A percentile compares a stretch with the other conserved stretches of the same genome.
Conservation (phyloP, 1,284 basidiomycete genomes). For the Phellinidium pouzarii region DNA sequence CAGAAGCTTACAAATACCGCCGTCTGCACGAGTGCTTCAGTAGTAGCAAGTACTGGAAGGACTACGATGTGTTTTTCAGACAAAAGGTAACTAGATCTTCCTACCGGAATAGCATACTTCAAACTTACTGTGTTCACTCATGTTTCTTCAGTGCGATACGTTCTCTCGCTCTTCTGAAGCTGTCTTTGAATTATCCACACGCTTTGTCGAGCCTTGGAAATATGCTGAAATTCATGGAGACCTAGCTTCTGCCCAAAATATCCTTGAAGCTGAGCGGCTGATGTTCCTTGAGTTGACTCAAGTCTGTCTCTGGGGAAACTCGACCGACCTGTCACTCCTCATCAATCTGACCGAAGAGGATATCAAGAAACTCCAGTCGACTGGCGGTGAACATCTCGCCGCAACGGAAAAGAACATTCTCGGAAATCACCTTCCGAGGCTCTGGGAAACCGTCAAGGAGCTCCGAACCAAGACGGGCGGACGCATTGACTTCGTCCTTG, state of each 20-base stretch:
- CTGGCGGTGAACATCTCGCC: constrained; percentile 91
- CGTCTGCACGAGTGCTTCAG: constrained; percentile 95
- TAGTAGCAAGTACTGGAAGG: constrained; percentile 85
- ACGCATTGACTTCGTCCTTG: constrained; percentile 84
- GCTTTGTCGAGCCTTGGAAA: constrained; percentile 84
- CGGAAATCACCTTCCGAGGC: constrained; percentile 72
- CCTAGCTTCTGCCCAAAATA: constrained; percentile 39
- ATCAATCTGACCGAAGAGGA: constrained; percentile 99
- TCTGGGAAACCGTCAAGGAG: constrained; percentile 80
- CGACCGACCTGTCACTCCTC: constrained; percentile 92
- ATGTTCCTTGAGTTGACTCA: constrained; percentile 96
- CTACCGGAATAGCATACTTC: constrained; percentile 15
- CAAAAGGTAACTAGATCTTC: constrained; percentile 56
- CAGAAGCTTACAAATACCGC: constrained; percentile 97
- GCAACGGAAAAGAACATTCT: constrained; percentile 96
- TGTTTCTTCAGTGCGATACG: constrained; percentile 72
- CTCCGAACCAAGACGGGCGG: constrained; percentile 69
- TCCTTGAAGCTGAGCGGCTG: constrained; percentile 73
- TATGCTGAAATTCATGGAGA: constrained; percentile 35
- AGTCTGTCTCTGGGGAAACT: constrained; percentile 95
- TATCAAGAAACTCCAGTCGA: constrained; percentile 96
- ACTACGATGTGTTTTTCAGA: constrained; percentile 88
- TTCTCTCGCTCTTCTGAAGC: constrained; percentile 91
- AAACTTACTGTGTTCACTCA: no score
- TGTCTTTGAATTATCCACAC: constrained; percentile 91